These are phyloP conservation scores for Blastobotrys robertii DNA, from an alignment of 805 yeast species.

Conservation along the genomic window DNA sequence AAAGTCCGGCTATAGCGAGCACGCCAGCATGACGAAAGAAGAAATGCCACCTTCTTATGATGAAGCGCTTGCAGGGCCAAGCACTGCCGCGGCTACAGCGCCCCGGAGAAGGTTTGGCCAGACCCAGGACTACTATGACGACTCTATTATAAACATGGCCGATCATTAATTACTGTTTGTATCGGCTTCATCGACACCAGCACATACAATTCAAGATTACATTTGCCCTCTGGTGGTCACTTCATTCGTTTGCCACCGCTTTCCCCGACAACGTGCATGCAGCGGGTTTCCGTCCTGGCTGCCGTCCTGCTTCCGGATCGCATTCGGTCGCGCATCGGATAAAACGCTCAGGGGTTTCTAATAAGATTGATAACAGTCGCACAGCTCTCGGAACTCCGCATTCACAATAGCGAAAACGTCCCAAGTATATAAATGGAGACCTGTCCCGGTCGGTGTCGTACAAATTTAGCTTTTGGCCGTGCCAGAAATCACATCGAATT, in stretches of 20 bases:
- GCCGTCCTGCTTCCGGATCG: background rate
- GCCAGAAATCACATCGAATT: background rate
- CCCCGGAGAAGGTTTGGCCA: constrained; percentile 9
- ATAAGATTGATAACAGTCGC: background rate
- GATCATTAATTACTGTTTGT: constrained; percentile 2
- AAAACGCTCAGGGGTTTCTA: background rate
- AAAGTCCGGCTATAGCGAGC: background rate
- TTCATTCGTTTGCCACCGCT: background rate
- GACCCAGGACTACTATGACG: constrained; percentile 8
- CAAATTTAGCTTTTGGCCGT: background rate
- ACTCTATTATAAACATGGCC: background rate
- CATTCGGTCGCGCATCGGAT: background rate
- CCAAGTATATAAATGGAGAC: no score
- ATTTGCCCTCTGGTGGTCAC: background rate
- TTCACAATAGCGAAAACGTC: no score
- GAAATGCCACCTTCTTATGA: constrained; percentile 12
- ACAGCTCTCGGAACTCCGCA: no score
- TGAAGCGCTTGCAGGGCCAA: constrained; percentile 6
- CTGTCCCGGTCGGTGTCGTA: no score
- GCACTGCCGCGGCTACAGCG: background rate
- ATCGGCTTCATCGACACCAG: background rate
- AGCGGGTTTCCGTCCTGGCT: background rate
- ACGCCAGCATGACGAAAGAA: background rate
- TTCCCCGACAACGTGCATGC: background rate
- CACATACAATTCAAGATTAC: background rate